These are phyloP conservation scores for Naganishia antarctica DNA, from an alignment of 768 basidiomycete species.

Conservation along the genomic window DNA sequence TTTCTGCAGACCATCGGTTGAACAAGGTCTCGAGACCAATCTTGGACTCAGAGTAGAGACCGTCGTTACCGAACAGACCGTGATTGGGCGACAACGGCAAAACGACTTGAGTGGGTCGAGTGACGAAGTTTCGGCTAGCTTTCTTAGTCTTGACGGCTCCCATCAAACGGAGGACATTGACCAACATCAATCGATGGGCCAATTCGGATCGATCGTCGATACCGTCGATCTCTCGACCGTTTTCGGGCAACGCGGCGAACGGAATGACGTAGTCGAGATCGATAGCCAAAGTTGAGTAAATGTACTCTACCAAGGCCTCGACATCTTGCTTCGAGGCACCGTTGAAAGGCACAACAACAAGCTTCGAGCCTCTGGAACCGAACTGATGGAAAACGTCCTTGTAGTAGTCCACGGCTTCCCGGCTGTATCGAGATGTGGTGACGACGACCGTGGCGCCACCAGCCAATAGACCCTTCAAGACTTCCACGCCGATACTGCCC, in stretches of 20 bases:
- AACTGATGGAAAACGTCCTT: conserved; percentile 94
- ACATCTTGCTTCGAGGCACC: conserved; percentile 98
- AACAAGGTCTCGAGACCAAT: conserved; percentile 96
- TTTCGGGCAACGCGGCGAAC: conserved; percentile 97
- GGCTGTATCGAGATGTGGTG: conserved; percentile 95
- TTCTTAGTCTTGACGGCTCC: conserved; percentile 98
- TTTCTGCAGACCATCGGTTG: conserved; percentile 95
- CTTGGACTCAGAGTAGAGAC: conserved; percentile 96
- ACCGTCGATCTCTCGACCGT: conserved; percentile 95
- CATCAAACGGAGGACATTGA: conserved; percentile 89
- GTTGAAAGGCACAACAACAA: conserved; percentile 98
- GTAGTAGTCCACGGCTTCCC: conserved; percentile 88
- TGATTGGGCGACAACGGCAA: conserved; percentile 97
- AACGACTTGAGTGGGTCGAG: conserved; percentile 96
- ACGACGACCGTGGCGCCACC: conserved; percentile 95
- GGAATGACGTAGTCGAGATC: conserved; percentile 98
- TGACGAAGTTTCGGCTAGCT: conserved; percentile 90
- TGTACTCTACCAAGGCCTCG: conserved; percentile 95
- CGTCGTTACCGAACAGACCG: conserved; percentile 95
- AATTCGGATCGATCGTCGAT: conserved; percentile 96
- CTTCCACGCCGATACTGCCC: conserved; percentile 95
- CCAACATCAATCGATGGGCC: conserved; percentile 97
- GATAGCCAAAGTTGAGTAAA: conserved; percentile 88
- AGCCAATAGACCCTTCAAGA: conserved; percentile 90
- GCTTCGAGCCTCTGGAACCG: conserved; percentile 89